Evolutionary conservation across 352 stramenopile genomes (phyloP).

Genomic region (Nothophytophthora sp.): DNA sequence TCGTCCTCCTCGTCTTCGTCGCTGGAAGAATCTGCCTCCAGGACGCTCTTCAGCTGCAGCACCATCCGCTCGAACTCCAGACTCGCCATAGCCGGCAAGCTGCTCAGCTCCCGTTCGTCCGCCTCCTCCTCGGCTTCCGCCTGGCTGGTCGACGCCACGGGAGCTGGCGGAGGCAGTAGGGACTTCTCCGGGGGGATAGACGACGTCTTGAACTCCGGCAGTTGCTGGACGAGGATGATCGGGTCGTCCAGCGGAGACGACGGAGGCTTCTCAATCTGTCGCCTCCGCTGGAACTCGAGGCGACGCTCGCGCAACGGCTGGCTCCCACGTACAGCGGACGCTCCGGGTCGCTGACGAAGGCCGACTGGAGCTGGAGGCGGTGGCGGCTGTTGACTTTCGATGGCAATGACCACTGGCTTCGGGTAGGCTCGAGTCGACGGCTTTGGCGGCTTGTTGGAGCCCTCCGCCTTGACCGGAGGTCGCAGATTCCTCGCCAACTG

Average conservation of each 20-base stretch:
- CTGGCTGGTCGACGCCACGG: too few species aligned
- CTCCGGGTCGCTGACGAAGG: constrained; percentile 7
- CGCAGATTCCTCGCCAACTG: constrained; percentile 29
- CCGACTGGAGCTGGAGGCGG: constrained; percentile 16
- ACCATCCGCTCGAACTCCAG: constrained; percentile 82
- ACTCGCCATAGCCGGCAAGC: constrained; percentile 27
- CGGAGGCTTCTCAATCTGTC: constrained; percentile 30
- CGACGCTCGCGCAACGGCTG: constrained; percentile 22
- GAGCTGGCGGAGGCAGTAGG: constrained; percentile 23
- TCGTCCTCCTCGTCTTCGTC: constrained; percentile 37
- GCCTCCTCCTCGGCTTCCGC: constrained; percentile 13
- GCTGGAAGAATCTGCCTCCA: constrained; percentile 33
- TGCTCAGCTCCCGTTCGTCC: constrained; percentile 14
- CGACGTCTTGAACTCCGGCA: constrained; percentile 38
- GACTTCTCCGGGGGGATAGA: background rate
- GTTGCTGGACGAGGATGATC: constrained; percentile 72
- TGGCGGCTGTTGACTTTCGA: constrained; percentile 1
- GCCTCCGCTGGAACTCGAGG: constrained; percentile 41
- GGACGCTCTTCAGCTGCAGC: constrained; percentile 65
- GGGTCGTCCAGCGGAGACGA: constrained; percentile 56
- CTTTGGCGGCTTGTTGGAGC: constrained; percentile 12
- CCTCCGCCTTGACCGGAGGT: constrained; percentile 15
- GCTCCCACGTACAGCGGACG: background rate
- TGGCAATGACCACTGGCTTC: constrained; percentile 16
- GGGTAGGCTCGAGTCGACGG: constrained; percentile 12